Evolutionary conservation across 2,329 filamentous ascomycete species (phyloP).

Genomic region (Colletotrichum spinosum): DNA sequence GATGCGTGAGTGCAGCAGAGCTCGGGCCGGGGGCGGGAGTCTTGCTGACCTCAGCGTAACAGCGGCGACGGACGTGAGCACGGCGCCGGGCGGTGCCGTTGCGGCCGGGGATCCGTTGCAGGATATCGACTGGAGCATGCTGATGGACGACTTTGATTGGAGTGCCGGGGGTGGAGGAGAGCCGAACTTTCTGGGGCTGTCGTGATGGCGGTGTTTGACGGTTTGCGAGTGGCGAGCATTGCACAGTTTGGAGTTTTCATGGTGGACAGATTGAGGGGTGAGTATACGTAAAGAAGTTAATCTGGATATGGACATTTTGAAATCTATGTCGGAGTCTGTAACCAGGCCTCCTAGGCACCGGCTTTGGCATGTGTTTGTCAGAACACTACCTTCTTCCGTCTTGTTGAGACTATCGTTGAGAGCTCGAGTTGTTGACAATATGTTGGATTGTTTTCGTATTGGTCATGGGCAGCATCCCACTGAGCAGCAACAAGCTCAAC

Average conservation of each 20-base stretch:
- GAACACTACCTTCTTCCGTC: too few relatives aligned
- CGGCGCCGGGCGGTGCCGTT: slow-evolving; percentile 2
- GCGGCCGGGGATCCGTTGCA: slow-evolving; percentile 50
- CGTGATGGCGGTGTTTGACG: slow-evolving; percentile 2
- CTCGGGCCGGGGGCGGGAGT: slow-evolving; percentile 11
- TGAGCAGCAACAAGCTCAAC: neutral
- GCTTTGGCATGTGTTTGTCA: too few relatives aligned
- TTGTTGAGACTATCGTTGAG: too few relatives aligned
- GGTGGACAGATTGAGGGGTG: too few relatives aligned
- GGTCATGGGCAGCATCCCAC: neutral
- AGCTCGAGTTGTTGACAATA: too few relatives aligned
- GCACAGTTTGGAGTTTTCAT: too few relatives aligned
- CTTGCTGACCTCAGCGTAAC: slow-evolving; percentile 33
- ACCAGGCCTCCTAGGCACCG: too few relatives aligned
- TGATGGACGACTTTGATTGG: slow-evolving; percentile 65
- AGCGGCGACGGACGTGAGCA: slow-evolving; percentile 23
- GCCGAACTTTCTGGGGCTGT: slow-evolving; percentile 33
- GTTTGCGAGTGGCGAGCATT: too few relatives aligned
- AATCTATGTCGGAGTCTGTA: too few relatives aligned
- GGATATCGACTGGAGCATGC: slow-evolving; percentile 62
- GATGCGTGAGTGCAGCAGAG: slow-evolving; percentile 28
- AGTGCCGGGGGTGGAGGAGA: slow-evolving; percentile 37
- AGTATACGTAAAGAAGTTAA: too few relatives aligned
- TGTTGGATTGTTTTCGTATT: too few relatives aligned
- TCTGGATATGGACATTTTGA: too few relatives aligned